Percentiles rank a stretch among this genome's conserved stretches.
Evolutionary conservation across 2,329 filamentous ascomycete genomes (phyloP).

Genomic region (Colletotrichum lupini): DNA sequence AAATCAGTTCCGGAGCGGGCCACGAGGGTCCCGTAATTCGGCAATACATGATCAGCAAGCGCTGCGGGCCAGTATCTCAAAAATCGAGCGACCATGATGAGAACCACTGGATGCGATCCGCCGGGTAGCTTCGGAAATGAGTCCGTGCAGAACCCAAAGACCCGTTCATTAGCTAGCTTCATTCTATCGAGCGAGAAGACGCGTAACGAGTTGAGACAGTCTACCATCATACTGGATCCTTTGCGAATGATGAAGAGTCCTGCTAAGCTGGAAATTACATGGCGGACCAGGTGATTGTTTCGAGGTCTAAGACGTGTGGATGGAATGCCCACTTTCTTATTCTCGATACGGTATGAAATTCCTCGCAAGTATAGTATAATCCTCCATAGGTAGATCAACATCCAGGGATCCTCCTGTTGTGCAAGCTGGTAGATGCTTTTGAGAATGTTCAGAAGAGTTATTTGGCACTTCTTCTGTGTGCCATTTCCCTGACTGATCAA

Average conservation of each 20-base stretch:
- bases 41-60: not conserved
- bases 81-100: not conserved
- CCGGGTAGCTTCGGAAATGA: not conserved
- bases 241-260: not conserved
- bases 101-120: not conserved
- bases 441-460: not conserved
- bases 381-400: not conserved
- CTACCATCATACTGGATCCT: not conserved
- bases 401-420: not conserved
- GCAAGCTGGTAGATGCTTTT: not conserved
- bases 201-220: not conserved
- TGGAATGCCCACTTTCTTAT: not conserved
- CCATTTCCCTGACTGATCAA: not conserved
- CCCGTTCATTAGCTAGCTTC: not conserved
- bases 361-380: not conserved
- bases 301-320: not conserved
- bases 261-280: not conserved
- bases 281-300: not conserved
- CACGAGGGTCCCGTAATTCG: not conserved
- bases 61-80: not conserved
- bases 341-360: not conserved
- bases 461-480: not conserved
- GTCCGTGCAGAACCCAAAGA: not conserved
- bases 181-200: not conserved
- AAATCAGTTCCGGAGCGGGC: not conserved